These are phyloP conservation scores for Dioscorea dumetorum DNA, from an alignment of 106 monocot genomes.

Conservation along the genomic window DNA sequence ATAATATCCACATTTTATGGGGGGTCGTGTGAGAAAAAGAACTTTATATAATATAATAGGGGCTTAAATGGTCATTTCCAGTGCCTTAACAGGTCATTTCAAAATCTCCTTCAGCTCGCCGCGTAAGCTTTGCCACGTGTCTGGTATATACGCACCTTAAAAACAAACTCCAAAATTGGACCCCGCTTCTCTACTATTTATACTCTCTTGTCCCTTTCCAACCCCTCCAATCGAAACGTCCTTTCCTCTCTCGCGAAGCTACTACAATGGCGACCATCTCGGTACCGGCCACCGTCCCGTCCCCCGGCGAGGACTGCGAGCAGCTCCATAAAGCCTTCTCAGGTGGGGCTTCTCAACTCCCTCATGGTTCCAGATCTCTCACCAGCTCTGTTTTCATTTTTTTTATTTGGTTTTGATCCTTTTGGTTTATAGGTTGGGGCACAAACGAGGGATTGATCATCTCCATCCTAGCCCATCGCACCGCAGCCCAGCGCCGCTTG, in stretches of 20 bases:
- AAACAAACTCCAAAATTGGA: too few species aligned
- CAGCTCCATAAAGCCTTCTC: slow-evolving; percentile 65
- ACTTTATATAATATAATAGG: too few species aligned
- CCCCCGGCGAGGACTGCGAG: slow-evolving; percentile 52
- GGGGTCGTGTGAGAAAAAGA: too few species aligned
- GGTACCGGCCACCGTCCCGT: slow-evolving; percentile 38
- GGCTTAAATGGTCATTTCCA: too few species aligned
- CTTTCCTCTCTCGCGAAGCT: neutral
- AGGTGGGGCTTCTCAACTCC: slow-evolving; percentile 9
- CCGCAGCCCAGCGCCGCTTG: slow-evolving; percentile 40
- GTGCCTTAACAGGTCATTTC: too few species aligned
- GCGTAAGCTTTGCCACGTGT: too few species aligned
- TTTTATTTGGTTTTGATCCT: neutral
- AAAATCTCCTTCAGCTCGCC: too few species aligned
- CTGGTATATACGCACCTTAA: too few species aligned
- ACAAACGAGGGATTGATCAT: slow-evolving; percentile 74
- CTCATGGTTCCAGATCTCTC: neutral
- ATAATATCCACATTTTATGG: too few species aligned
- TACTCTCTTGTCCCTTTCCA: neutral
- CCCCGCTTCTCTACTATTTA: too few species aligned
- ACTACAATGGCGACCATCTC: slow-evolving; percentile 46
- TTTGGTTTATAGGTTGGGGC: slow-evolving; percentile 99
- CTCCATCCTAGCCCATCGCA: slow-evolving; percentile 74
- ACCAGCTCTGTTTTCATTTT: neutral
- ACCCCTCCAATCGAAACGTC: neutral